A percentile compares a stretch with the other conserved stretches of the same genome.
Conservation (phyloP, 768 basidiomycete genomes). For the Grammothele lineata region DNA sequence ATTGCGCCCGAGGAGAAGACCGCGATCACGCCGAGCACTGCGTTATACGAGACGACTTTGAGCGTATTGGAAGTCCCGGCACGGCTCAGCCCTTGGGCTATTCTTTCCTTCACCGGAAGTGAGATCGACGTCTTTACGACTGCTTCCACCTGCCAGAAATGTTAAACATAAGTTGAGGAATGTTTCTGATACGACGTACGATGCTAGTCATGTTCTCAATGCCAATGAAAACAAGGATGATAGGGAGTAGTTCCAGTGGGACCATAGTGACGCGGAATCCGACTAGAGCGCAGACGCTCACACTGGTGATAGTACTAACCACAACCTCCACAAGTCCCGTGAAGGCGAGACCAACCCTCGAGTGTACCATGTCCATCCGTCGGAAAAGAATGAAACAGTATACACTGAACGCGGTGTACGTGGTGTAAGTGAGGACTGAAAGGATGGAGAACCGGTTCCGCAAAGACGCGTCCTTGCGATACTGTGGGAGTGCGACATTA, state of each 20-base stretch:
- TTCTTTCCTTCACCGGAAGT: constrained; percentile 84
- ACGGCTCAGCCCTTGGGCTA: constrained; percentile 83
- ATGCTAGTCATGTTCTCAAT: constrained; percentile 97
- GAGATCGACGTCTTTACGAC: constrained; percentile 83
- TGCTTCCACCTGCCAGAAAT: constrained; percentile 63
- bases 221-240: constrained; percentile 92
- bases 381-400: constrained; percentile 77
- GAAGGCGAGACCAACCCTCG: constrained; percentile 85
- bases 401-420: constrained; percentile 70
- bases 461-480: constrained; percentile 45
- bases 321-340: constrained; percentile 90
- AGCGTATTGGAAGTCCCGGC: constrained; percentile 91
- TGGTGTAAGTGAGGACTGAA: constrained; percentile 67
- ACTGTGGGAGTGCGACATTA: constrained; percentile 33
- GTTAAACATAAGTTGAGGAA: constrained; percentile 20
- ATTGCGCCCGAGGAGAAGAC: constrained; percentile 75
- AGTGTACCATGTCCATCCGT: constrained; percentile 82
- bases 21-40: constrained; percentile 72
- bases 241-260: constrained; percentile 87
- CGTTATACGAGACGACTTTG: constrained; percentile 85
- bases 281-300: constrained; percentile 87
- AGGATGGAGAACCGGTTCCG: constrained; percentile 52
- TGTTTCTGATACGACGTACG: constrained; percentile 40
- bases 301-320: constrained; percentile 89
- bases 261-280: constrained; percentile 89